Evolutionary conservation across 306 rosid species (phyloP).

Genomic region (Vigna hirtella): DNA sequence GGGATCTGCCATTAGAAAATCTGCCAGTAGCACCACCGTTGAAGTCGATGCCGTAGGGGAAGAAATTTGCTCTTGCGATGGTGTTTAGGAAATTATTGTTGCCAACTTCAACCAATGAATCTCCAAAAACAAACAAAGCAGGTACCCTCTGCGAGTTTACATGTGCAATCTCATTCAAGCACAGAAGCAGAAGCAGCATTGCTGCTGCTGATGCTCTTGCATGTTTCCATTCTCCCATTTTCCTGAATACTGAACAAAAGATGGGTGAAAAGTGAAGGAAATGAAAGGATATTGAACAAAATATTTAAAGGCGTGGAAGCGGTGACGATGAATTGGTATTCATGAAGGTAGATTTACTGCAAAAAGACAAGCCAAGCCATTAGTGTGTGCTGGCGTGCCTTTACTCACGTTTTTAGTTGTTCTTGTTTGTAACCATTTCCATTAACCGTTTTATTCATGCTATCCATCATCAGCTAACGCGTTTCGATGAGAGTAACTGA

Average conservation of each 20-base stretch:
- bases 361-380: conserved; percentile 26
- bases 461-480: too few relatives aligned
- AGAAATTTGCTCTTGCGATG: conserved; percentile 65
- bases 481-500: too few relatives aligned
- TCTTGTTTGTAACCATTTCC: conserved; percentile 13
- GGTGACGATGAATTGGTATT: too few relatives aligned
- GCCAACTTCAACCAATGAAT: conserved; percentile 86
- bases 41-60: conserved; percentile 81
- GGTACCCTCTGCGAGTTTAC: conserved; percentile 59
- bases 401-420: conserved; percentile 20
- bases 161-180: conserved; percentile 33
- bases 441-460: too few relatives aligned
- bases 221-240: neutral
- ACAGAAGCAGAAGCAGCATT: conserved; percentile 37
- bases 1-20: conserved; percentile 76
- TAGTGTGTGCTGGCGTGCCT: conserved; percentile 7
- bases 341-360: neutral
- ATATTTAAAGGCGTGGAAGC: neutral
- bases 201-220: neutral
- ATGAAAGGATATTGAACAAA: neutral
- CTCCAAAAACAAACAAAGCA: conserved; percentile 85
- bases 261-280: neutral
- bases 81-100: conserved; percentile 74
- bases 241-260: conserved; percentile 27
- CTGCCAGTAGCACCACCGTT: conserved; percentile 73